These are phyloP conservation scores for Sequoia sempervirens DNA, from an alignment of 75 land plant species.

Conservation along the genomic window DNA sequence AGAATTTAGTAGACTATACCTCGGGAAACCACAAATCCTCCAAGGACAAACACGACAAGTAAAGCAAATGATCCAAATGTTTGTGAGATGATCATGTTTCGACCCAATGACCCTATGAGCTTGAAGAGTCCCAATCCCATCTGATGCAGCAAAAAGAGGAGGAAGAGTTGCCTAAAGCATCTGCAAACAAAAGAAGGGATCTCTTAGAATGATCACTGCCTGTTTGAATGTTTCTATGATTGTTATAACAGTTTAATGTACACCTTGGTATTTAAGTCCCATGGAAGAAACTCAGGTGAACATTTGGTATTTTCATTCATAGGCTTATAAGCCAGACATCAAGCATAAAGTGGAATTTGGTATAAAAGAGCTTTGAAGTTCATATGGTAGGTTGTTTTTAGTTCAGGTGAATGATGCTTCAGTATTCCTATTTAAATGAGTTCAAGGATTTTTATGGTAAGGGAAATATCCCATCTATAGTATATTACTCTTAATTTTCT, in stretches of 20 bases:
- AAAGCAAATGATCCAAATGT: conserved; percentile 38
- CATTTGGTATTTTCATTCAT: neutral
- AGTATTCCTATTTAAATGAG: neutral
- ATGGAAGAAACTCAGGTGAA: neutral
- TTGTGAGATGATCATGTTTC: conserved; percentile 42
- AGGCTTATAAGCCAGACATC: neutral
- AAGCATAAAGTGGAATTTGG: neutral
- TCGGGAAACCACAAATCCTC: conserved; percentile 45
- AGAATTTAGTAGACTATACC: conserved; percentile 1
- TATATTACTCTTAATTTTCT: neutral
- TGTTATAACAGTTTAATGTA: neutral
- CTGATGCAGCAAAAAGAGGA: conserved; percentile 36
- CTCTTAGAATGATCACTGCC: neutral
- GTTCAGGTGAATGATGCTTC: neutral
- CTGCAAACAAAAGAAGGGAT: conserved; percentile 21
- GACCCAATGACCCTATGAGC: conserved; percentile 28
- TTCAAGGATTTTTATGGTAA: neutral
- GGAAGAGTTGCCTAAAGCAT: conserved; percentile 36
- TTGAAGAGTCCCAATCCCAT: conserved; percentile 53
- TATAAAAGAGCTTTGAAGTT: neutral
- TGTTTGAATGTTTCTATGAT: neutral
- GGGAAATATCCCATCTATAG: neutral
- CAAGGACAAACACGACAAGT: conserved; percentile 33
- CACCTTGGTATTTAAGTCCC: neutral
- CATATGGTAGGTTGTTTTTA: neutral